A percentile compares a stretch with the other conserved stretches of the same genome.
These are phyloP conservation scores for Diaporthe sp. DNA, from an alignment of 2,329 filamentous ascomycete genomes.

Conservation along the genomic window DNA sequence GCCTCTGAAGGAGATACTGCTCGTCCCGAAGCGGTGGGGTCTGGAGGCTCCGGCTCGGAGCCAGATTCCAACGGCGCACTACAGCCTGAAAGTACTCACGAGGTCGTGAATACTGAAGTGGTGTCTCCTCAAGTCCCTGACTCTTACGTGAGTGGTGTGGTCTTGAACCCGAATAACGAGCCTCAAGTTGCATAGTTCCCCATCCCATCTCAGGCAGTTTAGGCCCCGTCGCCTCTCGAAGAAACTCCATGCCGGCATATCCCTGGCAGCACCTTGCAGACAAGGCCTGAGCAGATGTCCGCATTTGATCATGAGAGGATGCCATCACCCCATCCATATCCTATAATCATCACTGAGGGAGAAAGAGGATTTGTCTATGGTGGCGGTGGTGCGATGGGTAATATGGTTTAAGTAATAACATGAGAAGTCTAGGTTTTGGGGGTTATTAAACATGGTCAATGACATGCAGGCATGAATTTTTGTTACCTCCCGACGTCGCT, in stretches of 20 bases:
- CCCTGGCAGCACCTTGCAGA: background rate
- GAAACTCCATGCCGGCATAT: background rate
- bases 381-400: background rate
- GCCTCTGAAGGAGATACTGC: too few relatives aligned
- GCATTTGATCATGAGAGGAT: background rate
- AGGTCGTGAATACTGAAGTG: background rate
- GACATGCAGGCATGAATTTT: too few relatives aligned
- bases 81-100: background rate
- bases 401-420: too few relatives aligned
- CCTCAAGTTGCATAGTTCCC: background rate
- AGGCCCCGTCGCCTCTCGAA: background rate
- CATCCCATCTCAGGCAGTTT: background rate
- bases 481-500: too few relatives aligned
- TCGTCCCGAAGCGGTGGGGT: background rate
- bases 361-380: background rate
- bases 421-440: too few relatives aligned
- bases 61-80: too few relatives aligned
- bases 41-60: background rate
- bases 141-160: background rate
- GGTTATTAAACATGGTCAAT: too few relatives aligned
- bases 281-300: background rate
- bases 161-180: background rate
- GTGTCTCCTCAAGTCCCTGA: background rate
- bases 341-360: background rate
- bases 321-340: background rate